phyloP scores from a whole-genome alignment of 2,329 filamentous ascomycete species.

The Chaetomiaceae sp. region DNA sequence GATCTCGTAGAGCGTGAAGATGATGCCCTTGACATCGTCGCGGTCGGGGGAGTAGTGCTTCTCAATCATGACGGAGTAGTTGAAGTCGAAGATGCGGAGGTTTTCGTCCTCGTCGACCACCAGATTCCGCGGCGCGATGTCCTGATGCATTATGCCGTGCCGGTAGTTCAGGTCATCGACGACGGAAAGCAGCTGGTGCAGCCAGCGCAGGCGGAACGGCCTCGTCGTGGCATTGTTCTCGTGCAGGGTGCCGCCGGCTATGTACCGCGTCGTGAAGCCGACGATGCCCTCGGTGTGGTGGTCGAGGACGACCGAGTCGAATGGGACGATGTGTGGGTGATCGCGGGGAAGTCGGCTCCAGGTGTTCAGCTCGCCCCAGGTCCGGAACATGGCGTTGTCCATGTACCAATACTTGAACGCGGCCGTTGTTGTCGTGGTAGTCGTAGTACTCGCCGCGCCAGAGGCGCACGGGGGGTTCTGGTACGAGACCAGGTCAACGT shows the following conservation, averaged over 20 bases:
- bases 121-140: slow-evolving; percentile 37
- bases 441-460: background rate
- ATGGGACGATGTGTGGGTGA: slow-evolving; percentile 9
- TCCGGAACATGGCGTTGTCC: background rate
- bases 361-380: slow-evolving; percentile 8
- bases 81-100: slow-evolving; percentile 25
- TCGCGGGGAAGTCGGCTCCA: slow-evolving; percentile 9
- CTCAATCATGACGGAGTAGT: background rate
- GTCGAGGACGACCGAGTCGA: slow-evolving; percentile 7
- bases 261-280: slow-evolving; percentile 3
- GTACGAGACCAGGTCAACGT: slow-evolving; percentile 1
- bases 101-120: slow-evolving; percentile 34
- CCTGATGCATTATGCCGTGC: slow-evolving; percentile 37
- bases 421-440: background rate
- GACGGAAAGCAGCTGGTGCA: slow-evolving; percentile 34
- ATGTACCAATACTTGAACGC: slow-evolving; percentile 11
- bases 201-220: slow-evolving; percentile 34
- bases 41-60: slow-evolving; percentile 1
- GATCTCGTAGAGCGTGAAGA: slow-evolving; percentile 16
- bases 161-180: slow-evolving; percentile 38
- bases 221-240: slow-evolving; percentile 9
- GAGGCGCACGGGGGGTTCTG: background rate
- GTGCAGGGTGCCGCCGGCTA: slow-evolving; percentile 7
- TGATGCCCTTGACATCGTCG: slow-evolving; percentile 13
- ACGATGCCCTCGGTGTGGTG: background rate